Evolutionary conservation across 202 grass and related monocot species (phyloP).

Genomic region (Elaeis oleifera): DNA sequence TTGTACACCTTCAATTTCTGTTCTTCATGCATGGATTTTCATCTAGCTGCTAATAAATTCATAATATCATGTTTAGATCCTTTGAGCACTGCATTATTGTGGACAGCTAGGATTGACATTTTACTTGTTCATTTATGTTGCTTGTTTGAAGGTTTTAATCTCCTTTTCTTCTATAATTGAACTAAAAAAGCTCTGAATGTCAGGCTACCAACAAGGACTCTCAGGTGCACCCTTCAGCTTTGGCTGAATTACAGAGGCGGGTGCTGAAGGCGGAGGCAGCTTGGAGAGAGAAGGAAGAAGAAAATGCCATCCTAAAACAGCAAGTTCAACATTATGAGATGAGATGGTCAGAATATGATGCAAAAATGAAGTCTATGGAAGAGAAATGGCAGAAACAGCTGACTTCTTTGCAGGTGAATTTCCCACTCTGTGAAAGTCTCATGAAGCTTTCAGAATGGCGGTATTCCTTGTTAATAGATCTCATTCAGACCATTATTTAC

Average conservation of each 20-base stretch:
- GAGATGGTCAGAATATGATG: slow-evolving; percentile 82
- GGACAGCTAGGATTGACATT: no score
- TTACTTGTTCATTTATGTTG: no score
- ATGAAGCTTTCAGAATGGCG: no score
- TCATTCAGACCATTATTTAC: not conserved
- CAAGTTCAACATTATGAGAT: slow-evolving; percentile 80
- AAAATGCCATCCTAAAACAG: slow-evolving; percentile 68
- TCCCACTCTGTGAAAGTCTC: no score
- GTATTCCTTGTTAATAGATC: no score
- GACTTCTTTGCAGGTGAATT: slow-evolving; percentile 73
- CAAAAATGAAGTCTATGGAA: slow-evolving; percentile 96
- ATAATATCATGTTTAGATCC: no score
- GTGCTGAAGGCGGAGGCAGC: slow-evolving; percentile 52
- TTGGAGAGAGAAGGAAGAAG: slow-evolving; percentile 73
- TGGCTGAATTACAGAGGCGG: slow-evolving; percentile 42
- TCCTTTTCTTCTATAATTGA: no score
- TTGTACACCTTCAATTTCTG: no score
- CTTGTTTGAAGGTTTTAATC: no score
- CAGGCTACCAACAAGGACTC: slow-evolving; percentile 50
- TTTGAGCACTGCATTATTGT: no score
- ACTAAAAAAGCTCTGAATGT: slow-evolving; percentile 4
- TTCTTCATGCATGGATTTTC: no score
- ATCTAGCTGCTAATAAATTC: no score
- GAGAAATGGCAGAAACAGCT: slow-evolving; percentile 88
- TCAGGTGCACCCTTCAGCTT: slow-evolving; percentile 27